phyloP scores from a whole-genome alignment of 1,284 basidiomycete species.

The Wallemia ichthyophaga region DNA sequence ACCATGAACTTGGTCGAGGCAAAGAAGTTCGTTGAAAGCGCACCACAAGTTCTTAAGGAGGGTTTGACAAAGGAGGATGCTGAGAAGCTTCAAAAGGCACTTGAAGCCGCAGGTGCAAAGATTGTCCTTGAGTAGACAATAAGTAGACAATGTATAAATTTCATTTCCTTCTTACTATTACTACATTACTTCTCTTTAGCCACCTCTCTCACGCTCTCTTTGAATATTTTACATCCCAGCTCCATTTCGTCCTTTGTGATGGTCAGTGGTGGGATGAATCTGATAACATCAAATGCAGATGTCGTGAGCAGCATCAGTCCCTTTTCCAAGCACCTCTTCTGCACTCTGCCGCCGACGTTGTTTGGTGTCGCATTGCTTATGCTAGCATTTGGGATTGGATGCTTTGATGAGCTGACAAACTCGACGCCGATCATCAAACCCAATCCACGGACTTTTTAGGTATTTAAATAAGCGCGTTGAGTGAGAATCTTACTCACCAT shows the following conservation, averaged over 20 bases:
- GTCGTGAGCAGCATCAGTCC: conserved; percentile 52
- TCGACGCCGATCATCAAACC: conserved; percentile 47
- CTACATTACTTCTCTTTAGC: conserved; percentile 21
- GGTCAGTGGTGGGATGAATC: conserved; percentile 46
- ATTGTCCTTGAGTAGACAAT: conserved; percentile 38
- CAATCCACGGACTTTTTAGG: neutral
- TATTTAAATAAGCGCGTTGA: neutral
- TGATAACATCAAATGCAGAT: conserved; percentile 37
- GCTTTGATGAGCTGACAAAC: conserved; percentile 24
- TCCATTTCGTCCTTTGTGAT: conserved; percentile 30
- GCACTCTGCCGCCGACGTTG: conserved; percentile 38
- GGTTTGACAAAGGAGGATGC: conserved; percentile 90
- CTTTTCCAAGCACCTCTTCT: conserved; percentile 50
- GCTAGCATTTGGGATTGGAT: conserved; percentile 3
- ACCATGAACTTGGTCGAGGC: conserved; percentile 94
- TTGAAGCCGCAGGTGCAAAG: conserved; percentile 67
- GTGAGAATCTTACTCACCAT: conserved; percentile 23
- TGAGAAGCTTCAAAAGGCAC: conserved; percentile 73
- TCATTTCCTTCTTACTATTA: too few relatives aligned
- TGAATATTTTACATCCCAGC: conserved; percentile 29
- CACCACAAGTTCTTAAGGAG: conserved; percentile 84
- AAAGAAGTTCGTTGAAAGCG: conserved; percentile 95
- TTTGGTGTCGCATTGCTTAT: conserved; percentile 4
- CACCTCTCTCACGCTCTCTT: conserved; percentile 30
- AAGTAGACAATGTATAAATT: too few relatives aligned